Percentiles rank a stretch among this genome's conserved stretches.
phyloP scores from a whole-genome alignment of 129 eudicot species.

The Pulicaria dysenterica region DNA sequence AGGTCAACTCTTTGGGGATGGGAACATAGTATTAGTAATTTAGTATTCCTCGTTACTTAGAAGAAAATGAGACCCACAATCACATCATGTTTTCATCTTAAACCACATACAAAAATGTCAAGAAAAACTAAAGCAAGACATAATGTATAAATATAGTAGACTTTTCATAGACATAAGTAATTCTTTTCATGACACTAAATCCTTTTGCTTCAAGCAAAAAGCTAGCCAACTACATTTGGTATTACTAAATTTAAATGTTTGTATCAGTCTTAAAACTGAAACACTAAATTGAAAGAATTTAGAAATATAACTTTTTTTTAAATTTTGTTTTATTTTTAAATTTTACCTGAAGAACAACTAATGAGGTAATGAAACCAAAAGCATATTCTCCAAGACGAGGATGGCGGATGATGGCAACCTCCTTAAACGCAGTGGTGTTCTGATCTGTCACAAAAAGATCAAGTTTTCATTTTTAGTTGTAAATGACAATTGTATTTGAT shows the following conservation, averaged over 20 bases:
- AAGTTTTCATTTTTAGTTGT: not conserved
- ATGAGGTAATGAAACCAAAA: constrained; percentile 81
- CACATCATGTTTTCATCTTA: not conserved
- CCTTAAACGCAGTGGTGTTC: constrained; percentile 85
- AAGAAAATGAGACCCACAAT: not conserved
- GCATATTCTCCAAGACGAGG: constrained; percentile 94
- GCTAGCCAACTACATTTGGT: no score
- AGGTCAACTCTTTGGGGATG: not conserved
- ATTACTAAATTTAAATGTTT: no score
- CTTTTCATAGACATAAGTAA: not conserved
- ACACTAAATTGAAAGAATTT: no score
- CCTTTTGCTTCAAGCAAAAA: no score
- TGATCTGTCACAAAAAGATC: constrained; percentile 49
- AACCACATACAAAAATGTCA: no score
- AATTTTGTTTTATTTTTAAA: not conserved
- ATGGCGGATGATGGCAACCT: constrained; percentile 87
- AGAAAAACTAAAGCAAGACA: no score
- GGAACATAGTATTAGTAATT: no score
- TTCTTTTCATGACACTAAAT: no score
- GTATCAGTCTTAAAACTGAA: no score
- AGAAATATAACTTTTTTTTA: no score
- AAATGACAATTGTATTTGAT: constrained; percentile 1
- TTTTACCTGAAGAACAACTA: constrained; percentile 74
- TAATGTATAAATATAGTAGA: no score
- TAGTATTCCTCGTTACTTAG: not conserved